Base-by-base conservation (phyloP, 2,329 filamentous ascomycete species). In the Ophiostoma fasciatum region DNA sequence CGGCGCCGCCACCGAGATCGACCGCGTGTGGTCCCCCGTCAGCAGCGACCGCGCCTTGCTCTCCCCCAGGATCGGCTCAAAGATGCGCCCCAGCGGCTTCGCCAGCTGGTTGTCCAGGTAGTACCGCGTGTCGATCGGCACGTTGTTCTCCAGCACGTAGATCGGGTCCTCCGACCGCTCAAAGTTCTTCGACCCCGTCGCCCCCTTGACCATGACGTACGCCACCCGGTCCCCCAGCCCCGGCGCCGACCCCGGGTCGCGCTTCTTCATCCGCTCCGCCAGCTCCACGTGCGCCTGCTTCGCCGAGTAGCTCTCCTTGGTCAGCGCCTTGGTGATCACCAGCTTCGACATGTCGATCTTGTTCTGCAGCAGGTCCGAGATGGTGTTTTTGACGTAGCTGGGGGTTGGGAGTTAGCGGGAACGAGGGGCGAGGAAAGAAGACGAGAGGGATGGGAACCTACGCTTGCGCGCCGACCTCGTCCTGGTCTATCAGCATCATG, bases 311-410 rank as follows among this genome's bases (percentile, higher is more conserved):
- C 83, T 79, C 28, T 75, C 73, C 56, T 98, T 98, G 12, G 88
- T 80, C 17, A 98, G 68, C 0, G 90, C 90, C 60, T 98, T 98
- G 20, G 90, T 98, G 51, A 98, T 98, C 55, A 98, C 92, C 14
- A 98, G 77, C 57, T 98, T 96, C 26, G 88, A 94, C 82, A 98
- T 93, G 60, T 98, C 90, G 48, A 98, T 68, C 57, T 93, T 94
- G 64, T 98, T 98, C 53, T 96, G 90, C 27, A 98, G 64, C 14
- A 98, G 69, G 53, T 94, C 85, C 8, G 90, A 82, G 51, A 98
- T 98, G 30, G 81, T 94, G 44, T 90, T 75, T 58, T 94, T 96
- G 59, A 98, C 90, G 50, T 94, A 96, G n/a, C n/a, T n/a, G n/a
- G n/a, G n/a, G n/a, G n/a, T 45, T 85, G 93, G 49, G 17, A 1